These are phyloP conservation scores for Cystobasidium sp. DNA, from an alignment of 1,284 basidiomycete species.

Conservation along the genomic window DNA sequence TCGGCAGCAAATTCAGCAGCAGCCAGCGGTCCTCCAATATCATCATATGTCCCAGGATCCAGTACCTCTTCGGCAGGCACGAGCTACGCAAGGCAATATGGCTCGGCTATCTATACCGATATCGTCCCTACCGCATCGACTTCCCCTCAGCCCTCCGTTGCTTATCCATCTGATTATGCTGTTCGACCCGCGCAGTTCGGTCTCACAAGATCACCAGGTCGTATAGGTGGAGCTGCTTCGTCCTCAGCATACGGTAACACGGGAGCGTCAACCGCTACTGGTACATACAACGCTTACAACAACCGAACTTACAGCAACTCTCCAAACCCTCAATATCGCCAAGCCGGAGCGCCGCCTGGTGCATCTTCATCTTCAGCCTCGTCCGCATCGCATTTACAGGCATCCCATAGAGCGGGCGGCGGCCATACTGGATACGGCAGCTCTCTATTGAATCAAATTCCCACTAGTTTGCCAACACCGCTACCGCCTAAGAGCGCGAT, in stretches of 20 bases:
- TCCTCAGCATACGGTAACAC: not conserved
- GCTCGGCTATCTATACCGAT: not conserved
- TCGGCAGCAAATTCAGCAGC: not conserved
- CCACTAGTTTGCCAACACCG: conserved; percentile 24
- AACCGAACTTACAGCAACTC: conserved; percentile 19
- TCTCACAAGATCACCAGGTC: conserved; percentile 26
- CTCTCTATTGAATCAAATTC: conserved; percentile 6
- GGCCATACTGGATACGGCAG: not conserved
- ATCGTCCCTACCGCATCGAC: not conserved
- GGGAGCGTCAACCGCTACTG: not conserved
- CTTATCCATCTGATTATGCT: conserved; percentile 10
- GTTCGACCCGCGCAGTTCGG: conserved; percentile 27
- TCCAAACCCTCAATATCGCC: conserved; percentile 1
- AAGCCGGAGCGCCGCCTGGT: not conserved
- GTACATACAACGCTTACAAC: not conserved
- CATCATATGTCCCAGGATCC: not conserved
- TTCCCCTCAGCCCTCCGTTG: not conserved
- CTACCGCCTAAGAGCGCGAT: conserved; percentile 26
- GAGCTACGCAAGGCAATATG: conserved; percentile 2
- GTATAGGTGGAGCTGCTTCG: not conserved
- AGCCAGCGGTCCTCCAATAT: not conserved
- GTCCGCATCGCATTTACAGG: not conserved
- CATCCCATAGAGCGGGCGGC: not conserved
- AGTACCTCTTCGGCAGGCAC: not conserved
- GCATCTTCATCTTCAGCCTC: not conserved